Base-by-base conservation (phyloP, 2,329 filamentous ascomycete genomes). In the Curvularia sp. region DNA sequence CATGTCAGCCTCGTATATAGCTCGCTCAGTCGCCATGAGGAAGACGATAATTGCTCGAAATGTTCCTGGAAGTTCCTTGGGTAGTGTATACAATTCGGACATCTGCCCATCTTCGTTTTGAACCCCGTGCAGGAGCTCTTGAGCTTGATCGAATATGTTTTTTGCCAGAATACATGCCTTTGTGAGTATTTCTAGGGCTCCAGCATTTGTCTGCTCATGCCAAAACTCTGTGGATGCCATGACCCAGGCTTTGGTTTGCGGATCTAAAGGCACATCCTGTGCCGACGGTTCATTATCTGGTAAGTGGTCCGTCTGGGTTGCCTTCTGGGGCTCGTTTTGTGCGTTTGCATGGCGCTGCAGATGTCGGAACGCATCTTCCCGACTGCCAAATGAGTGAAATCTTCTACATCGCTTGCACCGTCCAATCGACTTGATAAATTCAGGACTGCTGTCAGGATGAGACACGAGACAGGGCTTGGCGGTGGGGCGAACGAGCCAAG, bases 71-170 rank as follows among this genome's bases (percentile, higher is more conserved):
- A 76, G 57, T 30, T 64, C 49, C 0, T 59, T 54, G 1, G 74
- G 70, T 21, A 74, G 60, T 2, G 45, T 63, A 51, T 75, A 75
- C 4, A 68, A 36, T 1, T 64, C 59, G 1, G 71, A 74, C 45
- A 74, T 65, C 1, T 48, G 47, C 1, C 70, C 69, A 5, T 73
- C 56, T 27, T 67, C 65, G 23, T 69, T 64, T n/a, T 54, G 53
- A 5, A 75, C 72, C 1, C 74, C 73, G 12, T 72, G 55, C 0
- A 58, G 59, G 15, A 76, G 63, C 43, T 74, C 67, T 15, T 55
- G 53, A 1, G 64, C 57, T 52, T 66, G 56, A 4, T 49, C 9
- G 3, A 65, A 43, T 7, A 75, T 47, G 0, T 36, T 36, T 9
- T 50, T 53, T 15, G 65, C 60, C 27, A 46, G 49, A 3, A 64